These are phyloP conservation scores for Cunninghamia lanceolata DNA, from an alignment of 75 land plant species.

Conservation along the genomic window DNA sequence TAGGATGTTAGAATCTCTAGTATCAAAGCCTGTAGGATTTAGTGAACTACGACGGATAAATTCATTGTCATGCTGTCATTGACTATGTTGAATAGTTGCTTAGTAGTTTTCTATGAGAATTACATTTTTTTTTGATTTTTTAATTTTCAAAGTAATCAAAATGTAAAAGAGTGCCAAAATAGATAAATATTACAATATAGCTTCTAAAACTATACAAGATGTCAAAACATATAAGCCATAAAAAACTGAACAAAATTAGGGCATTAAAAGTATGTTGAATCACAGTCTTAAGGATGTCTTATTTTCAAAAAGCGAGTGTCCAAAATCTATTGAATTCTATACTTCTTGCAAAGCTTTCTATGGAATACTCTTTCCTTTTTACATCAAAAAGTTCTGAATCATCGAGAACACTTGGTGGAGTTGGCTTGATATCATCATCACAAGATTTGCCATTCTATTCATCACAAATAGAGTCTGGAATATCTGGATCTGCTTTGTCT, in stretches of 20 bases:
- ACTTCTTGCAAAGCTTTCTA: neutral
- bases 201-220: neutral
- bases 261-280: too few relatives aligned
- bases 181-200: neutral
- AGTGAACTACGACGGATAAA: neutral
- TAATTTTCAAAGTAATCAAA: too few relatives aligned
- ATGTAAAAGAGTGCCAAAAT: too few relatives aligned
- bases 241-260: too few relatives aligned
- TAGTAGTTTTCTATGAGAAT: too few relatives aligned
- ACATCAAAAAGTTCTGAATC: neutral
- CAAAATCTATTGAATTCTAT: neutral
- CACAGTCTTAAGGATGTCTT: neutral
- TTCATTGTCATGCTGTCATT: neutral
- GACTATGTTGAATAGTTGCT: neutral
- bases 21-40: neutral
- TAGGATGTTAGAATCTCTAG: constrained; percentile 2
- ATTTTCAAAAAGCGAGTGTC: neutral
- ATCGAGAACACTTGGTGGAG: neutral
- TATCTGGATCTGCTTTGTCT: neutral
- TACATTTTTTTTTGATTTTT: neutral
- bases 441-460: neutral
- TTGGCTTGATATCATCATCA: too few relatives aligned
- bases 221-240: too few relatives aligned
- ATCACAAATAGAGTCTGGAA: too few relatives aligned
- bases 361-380: neutral